A percentile compares a stretch with the other conserved stretches of the same genome.
Evolutionary conservation across 2,329 filamentous ascomycete species (phyloP).

Genomic region (Ophiostoma pallidulum): DNA sequence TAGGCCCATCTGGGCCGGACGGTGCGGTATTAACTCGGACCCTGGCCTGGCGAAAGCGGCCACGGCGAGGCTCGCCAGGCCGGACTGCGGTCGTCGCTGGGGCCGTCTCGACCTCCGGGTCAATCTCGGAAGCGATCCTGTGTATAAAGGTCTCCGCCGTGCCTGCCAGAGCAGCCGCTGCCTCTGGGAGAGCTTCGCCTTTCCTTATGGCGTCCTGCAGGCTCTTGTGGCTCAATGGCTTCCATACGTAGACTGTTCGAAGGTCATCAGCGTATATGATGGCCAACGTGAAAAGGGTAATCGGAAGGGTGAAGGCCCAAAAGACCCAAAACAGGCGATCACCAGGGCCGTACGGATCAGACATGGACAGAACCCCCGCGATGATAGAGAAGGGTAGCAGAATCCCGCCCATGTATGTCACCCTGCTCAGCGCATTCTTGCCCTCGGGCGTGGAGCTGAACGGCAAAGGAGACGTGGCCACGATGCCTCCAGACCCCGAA

Average conservation of each 20-base stretch:
- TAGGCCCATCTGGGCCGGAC: neutral
- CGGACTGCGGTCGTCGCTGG: neutral
- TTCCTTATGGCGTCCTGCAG: slow-evolving; percentile 12
- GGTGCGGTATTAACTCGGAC: neutral
- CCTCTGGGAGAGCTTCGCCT: neutral
- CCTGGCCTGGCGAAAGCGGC: neutral
- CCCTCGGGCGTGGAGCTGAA: slow-evolving; percentile 22
- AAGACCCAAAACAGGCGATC: slow-evolving; percentile 37
- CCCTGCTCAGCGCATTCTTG: slow-evolving; percentile 34
- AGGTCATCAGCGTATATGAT: slow-evolving; percentile 41
- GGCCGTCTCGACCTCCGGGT: slow-evolving; percentile 2
- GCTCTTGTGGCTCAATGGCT: slow-evolving; percentile 11
- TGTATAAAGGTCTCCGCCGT: neutral
- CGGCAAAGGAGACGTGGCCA: neutral
- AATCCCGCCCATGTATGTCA: slow-evolving; percentile 40
- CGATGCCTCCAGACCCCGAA: neutral
- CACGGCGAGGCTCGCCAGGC: neutral
- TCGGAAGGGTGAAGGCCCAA: slow-evolving; percentile 34
- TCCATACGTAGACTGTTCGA: slow-evolving; percentile 36
- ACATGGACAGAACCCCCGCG: slow-evolving; percentile 38
- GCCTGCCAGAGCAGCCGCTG: neutral
- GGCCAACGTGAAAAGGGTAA: slow-evolving; percentile 29
- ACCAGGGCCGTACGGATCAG: slow-evolving; percentile 34
- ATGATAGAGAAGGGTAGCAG: slow-evolving; percentile 40
- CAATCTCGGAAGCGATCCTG: neutral